Conservation (phyloP, 2,329 filamentous ascomycete species). For the Furcasterigmium furcatum region DNA sequence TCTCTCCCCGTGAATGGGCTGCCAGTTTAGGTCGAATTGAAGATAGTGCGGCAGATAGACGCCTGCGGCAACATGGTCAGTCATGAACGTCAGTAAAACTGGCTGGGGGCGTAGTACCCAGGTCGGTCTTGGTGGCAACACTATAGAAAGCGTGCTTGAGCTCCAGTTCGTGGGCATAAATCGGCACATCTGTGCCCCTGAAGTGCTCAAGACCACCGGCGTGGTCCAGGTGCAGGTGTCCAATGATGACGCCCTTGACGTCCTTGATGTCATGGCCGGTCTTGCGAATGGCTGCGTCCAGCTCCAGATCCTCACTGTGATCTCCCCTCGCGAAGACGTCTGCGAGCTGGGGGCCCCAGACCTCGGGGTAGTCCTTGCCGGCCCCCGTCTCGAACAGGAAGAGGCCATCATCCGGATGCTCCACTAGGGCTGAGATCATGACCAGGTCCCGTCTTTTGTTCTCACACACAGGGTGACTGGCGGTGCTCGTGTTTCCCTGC, state of each 20-base stretch:
- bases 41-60: conserved; percentile 15
- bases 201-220: conserved; percentile 44
- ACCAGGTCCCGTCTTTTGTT: background rate
- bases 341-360: conserved; percentile 11
- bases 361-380: conserved; percentile 12
- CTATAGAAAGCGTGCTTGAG: conserved; percentile 41
- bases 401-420: conserved; percentile 14
- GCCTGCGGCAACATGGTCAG: background rate
- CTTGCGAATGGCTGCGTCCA: conserved; percentile 12
- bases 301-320: conserved; percentile 6
- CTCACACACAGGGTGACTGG: background rate
- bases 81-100: background rate
- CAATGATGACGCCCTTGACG: conserved; percentile 40
- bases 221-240: conserved; percentile 44
- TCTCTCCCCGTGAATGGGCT: conserved; percentile 13
- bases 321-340: conserved; percentile 13
- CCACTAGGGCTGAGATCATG: conserved; percentile 7
- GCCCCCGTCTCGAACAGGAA: conserved; percentile 14
- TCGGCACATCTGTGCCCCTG: conserved; percentile 33
- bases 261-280: conserved; percentile 35
- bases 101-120: background rate
- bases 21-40: conserved; percentile 13
- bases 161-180: conserved; percentile 44
- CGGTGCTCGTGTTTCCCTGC: background rate
- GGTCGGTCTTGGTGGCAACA: conserved; percentile 28